Conservation (phyloP, 2,329 filamentous ascomycete species). For the Graphiopsis chlorocephala region DNA sequence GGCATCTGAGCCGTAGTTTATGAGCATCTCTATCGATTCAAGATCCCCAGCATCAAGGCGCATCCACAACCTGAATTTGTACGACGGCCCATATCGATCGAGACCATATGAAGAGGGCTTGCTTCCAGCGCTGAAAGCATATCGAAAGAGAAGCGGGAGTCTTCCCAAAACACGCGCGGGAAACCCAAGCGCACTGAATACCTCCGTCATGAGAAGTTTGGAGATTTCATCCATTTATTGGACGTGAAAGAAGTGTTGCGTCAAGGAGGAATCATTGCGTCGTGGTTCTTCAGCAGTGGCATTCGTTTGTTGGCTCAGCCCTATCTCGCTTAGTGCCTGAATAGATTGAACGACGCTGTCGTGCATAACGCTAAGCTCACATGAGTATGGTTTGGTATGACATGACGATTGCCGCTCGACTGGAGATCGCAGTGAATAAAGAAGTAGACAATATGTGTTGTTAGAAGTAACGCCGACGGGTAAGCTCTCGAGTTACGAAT, state of each 20-base stretch:
- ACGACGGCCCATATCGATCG: slow-evolving; percentile 12
- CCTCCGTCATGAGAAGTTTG: slow-evolving; percentile 2
- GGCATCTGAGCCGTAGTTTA: slow-evolving; percentile 17
- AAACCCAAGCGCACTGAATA: slow-evolving; percentile 16
- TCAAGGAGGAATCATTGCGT: background rate
- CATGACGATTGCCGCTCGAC: background rate
- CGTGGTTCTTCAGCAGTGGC: background rate
- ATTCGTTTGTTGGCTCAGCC: background rate
- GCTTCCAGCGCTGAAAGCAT: background rate
- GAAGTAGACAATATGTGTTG: background rate
- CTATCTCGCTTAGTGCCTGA: background rate
- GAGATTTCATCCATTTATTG: background rate
- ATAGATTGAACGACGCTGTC: background rate
- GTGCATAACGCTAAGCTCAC: background rate
- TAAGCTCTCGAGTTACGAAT: background rate
- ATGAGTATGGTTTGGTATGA: background rate
- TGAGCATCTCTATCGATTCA: slow-evolving; percentile 18
- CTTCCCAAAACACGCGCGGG: slow-evolving; percentile 17
- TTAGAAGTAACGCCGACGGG: background rate
- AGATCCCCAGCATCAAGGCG: slow-evolving; percentile 18
- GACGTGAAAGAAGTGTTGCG: background rate
- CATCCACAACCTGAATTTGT: slow-evolving; percentile 13
- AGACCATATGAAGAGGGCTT: slow-evolving; percentile 13
- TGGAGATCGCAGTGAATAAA: background rate
- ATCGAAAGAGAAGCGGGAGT: slow-evolving; percentile 15